A percentile compares a stretch with the other conserved stretches of the same genome.
These are phyloP conservation scores for Torrubiellomyces zombiae DNA, from an alignment of 2,329 filamentous ascomycete genomes.

Conservation along the genomic window DNA sequence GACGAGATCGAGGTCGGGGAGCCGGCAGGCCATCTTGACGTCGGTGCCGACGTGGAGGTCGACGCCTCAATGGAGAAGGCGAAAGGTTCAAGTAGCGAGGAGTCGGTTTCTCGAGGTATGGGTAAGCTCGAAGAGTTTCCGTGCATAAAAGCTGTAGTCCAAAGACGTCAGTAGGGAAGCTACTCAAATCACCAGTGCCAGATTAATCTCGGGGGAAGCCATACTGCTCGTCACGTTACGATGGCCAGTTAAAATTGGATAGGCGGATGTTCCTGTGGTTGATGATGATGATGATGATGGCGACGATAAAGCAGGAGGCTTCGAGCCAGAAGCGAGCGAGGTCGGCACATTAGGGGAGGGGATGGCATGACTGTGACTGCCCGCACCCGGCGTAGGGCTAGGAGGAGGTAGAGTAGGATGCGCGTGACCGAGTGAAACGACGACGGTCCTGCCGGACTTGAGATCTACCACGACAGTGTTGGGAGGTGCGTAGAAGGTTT, in stretches of 20 bases:
- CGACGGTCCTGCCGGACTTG: constrained; percentile 19
- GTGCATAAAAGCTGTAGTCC: no score
- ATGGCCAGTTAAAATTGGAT: constrained; percentile 3
- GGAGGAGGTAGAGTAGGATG: constrained; percentile 9
- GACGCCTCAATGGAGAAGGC: constrained; percentile 1
- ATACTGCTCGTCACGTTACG: constrained; percentile 11
- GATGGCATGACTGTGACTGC: constrained; percentile 9
- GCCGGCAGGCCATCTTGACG: no score
- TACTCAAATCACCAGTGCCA: no score
- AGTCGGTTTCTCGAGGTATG: no score
- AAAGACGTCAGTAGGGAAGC: no score
- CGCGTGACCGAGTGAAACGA: constrained; percentile 12
- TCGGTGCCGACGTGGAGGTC: constrained; percentile 1
- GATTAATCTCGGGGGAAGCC: neutral
- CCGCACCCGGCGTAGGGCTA: constrained; percentile 8
- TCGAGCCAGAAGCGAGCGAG: constrained; percentile 1
- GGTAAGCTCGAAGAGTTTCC: constrained; percentile 4
- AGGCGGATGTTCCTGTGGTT: constrained; percentile 6
- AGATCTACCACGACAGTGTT: constrained; percentile 21
- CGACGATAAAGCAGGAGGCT: constrained; percentile 4
- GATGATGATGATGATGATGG: constrained; percentile 6
- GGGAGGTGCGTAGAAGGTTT: constrained; percentile 23
- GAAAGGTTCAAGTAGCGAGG: no score
- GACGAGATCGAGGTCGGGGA: no score
- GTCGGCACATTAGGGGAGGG: constrained; percentile 2